Conservation (phyloP, 75 land plant genomes). For the Isoetes taiwanensis region DNA sequence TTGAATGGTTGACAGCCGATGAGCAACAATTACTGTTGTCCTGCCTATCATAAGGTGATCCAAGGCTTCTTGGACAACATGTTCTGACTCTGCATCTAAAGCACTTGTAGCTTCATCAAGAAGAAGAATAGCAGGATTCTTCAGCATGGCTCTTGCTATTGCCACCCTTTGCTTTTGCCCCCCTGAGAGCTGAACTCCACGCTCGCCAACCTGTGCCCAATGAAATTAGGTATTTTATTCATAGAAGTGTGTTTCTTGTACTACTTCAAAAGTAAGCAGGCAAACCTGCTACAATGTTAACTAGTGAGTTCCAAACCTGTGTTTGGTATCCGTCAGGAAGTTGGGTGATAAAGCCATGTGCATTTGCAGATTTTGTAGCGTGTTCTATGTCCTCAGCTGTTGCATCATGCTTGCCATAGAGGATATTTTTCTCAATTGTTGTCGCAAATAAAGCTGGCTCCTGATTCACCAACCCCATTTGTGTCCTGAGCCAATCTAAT, state of each 20-base stretch:
- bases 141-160: constrained; percentile 91
- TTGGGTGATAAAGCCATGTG: not conserved
- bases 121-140: constrained; percentile 81
- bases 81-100: constrained; percentile 86
- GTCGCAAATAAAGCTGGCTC: constrained; percentile 77
- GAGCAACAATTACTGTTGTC: constrained; percentile 92
- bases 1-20: constrained; percentile 89
- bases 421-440: constrained; percentile 52
- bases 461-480: constrained; percentile 68
- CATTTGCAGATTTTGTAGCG: constrained; percentile 7
- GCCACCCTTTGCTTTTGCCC: constrained; percentile 97
- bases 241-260: not conserved
- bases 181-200: constrained; percentile 93
- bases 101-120: constrained; percentile 99
- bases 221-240: not conserved
- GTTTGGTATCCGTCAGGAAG: not conserved
- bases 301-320: not conserved
- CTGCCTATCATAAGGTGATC: constrained; percentile 94
- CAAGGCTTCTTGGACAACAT: constrained; percentile 87
- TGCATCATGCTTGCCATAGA: constrained; percentile 64
- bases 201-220: constrained; percentile 67
- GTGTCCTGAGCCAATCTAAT: constrained; percentile 38
- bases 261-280: not conserved
- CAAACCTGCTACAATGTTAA: not conserved
- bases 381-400: constrained; percentile 14